phyloP scores from a whole-genome alignment of 2,329 filamentous ascomycete genomes.

The Clonostachys solani region DNA sequence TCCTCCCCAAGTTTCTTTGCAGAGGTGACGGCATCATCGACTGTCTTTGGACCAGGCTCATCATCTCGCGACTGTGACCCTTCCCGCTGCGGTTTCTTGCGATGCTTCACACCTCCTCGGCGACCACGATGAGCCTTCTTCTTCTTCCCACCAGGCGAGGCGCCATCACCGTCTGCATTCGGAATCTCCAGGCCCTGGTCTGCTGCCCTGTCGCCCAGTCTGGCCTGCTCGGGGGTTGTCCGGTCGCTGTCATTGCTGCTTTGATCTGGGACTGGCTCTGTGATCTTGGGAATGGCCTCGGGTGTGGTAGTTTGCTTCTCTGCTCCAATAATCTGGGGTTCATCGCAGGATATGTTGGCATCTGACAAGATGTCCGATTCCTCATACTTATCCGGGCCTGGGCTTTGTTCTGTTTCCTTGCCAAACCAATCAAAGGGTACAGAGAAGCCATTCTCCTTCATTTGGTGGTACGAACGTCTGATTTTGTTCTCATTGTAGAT shows the following conservation, averaged over 20 bases:
- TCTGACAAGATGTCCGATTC: too few species aligned
- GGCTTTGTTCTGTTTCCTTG: neutral
- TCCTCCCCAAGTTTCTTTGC: slow-evolving; percentile 51
- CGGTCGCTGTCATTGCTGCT: too few species aligned
- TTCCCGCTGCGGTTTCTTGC: slow-evolving; percentile 52
- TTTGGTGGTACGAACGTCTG: slow-evolving; percentile 29
- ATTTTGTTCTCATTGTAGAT: slow-evolving; percentile 42
- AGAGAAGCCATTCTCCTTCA: slow-evolving; percentile 18
- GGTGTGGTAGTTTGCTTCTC: too few species aligned
- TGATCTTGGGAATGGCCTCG: too few species aligned
- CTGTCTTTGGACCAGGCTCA: slow-evolving; percentile 33
- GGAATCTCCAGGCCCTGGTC: too few species aligned
- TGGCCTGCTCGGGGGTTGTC: too few species aligned
- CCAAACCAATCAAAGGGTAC: slow-evolving; percentile 11
- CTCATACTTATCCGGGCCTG: too few species aligned
- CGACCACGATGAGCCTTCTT: slow-evolving; percentile 67
- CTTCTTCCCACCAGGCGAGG: slow-evolving; percentile 38
- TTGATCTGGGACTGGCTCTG: too few species aligned
- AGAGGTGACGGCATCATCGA: slow-evolving; percentile 59
- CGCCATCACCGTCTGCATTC: too few species aligned
- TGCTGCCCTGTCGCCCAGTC: too few species aligned
- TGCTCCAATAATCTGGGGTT: too few species aligned
- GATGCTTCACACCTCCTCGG: slow-evolving; percentile 67
- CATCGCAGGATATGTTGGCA: too few species aligned
- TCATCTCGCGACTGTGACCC: slow-evolving; percentile 45